Base-by-base conservation (phyloP, 108 stramenopile genomes). In the Parmales sp. region DNA sequence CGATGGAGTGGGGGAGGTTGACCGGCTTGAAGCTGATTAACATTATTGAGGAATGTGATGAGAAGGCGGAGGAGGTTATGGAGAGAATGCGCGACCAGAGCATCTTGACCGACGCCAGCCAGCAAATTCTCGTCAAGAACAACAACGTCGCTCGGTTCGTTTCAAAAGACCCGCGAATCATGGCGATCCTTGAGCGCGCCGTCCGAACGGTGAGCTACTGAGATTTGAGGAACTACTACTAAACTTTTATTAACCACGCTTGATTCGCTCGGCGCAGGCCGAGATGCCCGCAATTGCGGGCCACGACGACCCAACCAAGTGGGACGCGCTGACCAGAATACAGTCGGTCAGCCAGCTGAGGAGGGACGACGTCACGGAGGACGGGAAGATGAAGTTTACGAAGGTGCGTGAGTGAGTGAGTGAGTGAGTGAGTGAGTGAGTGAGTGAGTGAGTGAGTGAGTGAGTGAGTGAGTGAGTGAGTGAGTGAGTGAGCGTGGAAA, bases 61-160 rank as follows among this genome's bases (percentile, higher is more conserved):
- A 34, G 26, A 34, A 60, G 31, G 54, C 54, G 11, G 54, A 60
- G 54, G 54, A 19, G n/a, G 36, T 60, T 34, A 60, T 60, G 54
- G 54, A 60, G 54, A 26, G 54, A 5, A 60, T 60, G 54, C 3
- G 54, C 8, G 54, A 60, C 16, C 54, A 60, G 54, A 60, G 54
- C 20, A 28, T 60, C n/a, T 16, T 60, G 54, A 60, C 54, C 2
- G 54, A 60, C 3, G 54, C 36, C n/a, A 19, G n/a, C 54, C 31
- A 60, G 54, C 54, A 60, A 20, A 16, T 60, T 6, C 54, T 60
- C n/a, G 36, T 60, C 54, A 60, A 60, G 54, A 23, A 60, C 5
- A 60, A 60, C 54, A 60, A 28, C 26, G 16, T 60, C 31, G 54
- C 54, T 9, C 29, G 36, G 54, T 34, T 23, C 20, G 31, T 60